Percentiles rank a stretch among this genome's conserved stretches.
Evolutionary conservation across 1,139 yeast species (phyloP).

Genomic region (Arxiozyma heterogenica): DNA sequence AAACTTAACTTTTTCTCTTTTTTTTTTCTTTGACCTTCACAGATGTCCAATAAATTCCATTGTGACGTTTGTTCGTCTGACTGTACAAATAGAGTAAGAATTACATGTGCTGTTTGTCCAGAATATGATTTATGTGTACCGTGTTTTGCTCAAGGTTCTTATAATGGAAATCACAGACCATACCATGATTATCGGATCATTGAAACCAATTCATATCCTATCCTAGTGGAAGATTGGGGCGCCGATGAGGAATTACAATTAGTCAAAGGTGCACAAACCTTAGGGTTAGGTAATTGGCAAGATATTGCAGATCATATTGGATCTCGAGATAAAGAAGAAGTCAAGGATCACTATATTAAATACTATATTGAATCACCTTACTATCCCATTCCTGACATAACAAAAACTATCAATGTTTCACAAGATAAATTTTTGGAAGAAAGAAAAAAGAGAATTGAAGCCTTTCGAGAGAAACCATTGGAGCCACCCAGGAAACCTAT

Average conservation of each 20-base stretch:
- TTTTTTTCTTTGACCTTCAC: not conserved
- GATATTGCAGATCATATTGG: conserved; percentile 94
- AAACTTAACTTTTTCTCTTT: not conserved
- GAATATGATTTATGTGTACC: conserved; percentile 96
- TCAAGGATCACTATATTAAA: conserved; percentile 66
- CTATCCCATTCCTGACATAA: conserved; percentile 79
- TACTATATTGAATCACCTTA: conserved; percentile 58
- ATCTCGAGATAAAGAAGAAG: conserved; percentile 85
- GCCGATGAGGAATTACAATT: conserved; percentile 91
- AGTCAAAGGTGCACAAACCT: conserved; percentile 84
- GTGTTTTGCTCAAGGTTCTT: conserved; percentile 79
- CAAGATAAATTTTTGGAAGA: conserved; percentile 62
- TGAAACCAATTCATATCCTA: conserved; percentile 92
- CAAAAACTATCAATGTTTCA: conserved; percentile 54
- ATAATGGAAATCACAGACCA: conserved; percentile 82
- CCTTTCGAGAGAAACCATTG: conserved; percentile 54
- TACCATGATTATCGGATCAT: conserved; percentile 87
- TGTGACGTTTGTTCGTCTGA: conserved; percentile 95
- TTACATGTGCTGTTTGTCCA: conserved; percentile 82
- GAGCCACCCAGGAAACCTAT: conserved; percentile 82
- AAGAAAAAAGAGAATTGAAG: conserved; percentile 65
- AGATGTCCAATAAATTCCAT: conserved; percentile 51
- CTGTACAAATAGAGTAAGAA: conserved; percentile 83
- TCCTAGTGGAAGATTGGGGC: conserved; percentile 88
- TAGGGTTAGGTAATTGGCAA: conserved; percentile 95